Percentiles rank a stretch among this genome's conserved stretches.
These are phyloP conservation scores for Fraxinus anomala DNA, from an alignment of 257 asterid species.

Conservation along the genomic window DNA sequence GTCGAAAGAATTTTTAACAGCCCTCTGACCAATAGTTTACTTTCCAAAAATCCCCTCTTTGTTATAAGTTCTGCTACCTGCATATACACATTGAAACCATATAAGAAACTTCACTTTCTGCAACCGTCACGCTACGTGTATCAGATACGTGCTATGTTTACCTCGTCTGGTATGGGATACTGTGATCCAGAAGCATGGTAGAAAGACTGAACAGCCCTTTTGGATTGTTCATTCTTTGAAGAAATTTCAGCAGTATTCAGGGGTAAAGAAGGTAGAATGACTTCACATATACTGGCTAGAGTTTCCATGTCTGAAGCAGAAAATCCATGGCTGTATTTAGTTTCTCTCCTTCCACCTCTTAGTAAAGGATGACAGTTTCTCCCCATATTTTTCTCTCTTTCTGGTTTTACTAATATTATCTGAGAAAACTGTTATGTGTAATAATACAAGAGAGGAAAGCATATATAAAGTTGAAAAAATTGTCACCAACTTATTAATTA, in stretches of 20 bases:
- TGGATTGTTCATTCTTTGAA: slow-evolving; percentile 12
- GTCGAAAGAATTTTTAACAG: slow-evolving; percentile 53
- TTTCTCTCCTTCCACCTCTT: slow-evolving; percentile 72
- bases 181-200: slow-evolving; percentile 57
- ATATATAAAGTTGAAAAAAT: background rate
- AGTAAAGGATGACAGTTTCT: slow-evolving; percentile 60
- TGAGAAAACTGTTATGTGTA: background rate
- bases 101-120: background rate
- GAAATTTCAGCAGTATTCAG: slow-evolving; percentile 1
- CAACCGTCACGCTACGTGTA: background rate
- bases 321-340: slow-evolving; percentile 67
- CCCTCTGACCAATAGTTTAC: slow-evolving; percentile 41
- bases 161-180: slow-evolving; percentile 85
- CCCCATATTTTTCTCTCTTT: slow-evolving; percentile 30
- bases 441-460: background rate
- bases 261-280: slow-evolving; percentile 55
- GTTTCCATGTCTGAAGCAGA: slow-evolving; percentile 52
- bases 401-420: background rate
- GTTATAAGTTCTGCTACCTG: slow-evolving; percentile 62
- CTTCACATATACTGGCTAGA: slow-evolving; percentile 51
- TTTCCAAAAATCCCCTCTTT: slow-evolving; percentile 57
- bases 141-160: slow-evolving; percentile 20
- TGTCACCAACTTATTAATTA: background rate
- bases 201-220: slow-evolving; percentile 35
- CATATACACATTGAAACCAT: background rate